Evolutionary conservation across 2,329 filamentous ascomycete species (phyloP).

Genomic region (Aspergillus fructus): DNA sequence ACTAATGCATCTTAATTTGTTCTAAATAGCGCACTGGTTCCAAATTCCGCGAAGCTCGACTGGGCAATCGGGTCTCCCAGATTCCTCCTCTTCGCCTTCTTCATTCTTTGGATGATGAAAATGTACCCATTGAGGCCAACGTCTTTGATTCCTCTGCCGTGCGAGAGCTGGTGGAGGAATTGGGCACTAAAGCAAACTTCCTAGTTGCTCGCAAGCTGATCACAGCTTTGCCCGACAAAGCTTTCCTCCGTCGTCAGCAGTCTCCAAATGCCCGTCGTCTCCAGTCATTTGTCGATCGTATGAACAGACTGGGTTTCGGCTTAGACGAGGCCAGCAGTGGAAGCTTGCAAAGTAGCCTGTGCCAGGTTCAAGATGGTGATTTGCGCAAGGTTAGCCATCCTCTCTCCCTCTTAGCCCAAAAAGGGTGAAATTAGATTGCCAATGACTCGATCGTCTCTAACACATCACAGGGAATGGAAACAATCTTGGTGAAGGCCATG

Average conservation of each 20-base stretch:
- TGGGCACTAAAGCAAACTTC: slow-evolving; percentile 88
- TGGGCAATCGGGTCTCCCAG: slow-evolving; percentile 74
- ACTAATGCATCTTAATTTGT: slow-evolving; percentile 1
- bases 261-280: slow-evolving; percentile 84
- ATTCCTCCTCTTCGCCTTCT: slow-evolving; percentile 85
- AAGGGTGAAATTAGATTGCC: neutral
- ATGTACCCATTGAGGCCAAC: slow-evolving; percentile 93
- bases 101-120: slow-evolving; percentile 95
- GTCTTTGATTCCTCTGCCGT: slow-evolving; percentile 88
- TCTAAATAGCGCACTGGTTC: slow-evolving; percentile 66
- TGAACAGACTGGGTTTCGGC: slow-evolving; percentile 86
- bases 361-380: slow-evolving; percentile 84
- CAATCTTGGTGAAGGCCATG: slow-evolving; percentile 91
- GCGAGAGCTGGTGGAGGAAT: slow-evolving; percentile 91
- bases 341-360: slow-evolving; percentile 88
- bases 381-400: slow-evolving; percentile 66
- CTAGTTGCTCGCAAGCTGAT: slow-evolving; percentile 84
- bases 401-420: neutral
- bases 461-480: slow-evolving; percentile 76
- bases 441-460: neutral
- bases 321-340: slow-evolving; percentile 89
- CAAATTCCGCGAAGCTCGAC: slow-evolving; percentile 85
- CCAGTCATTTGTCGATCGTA: slow-evolving; percentile 86
- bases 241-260: slow-evolving; percentile 81
- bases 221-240: slow-evolving; percentile 81